These are phyloP conservation scores for Eremochloa ophiuroides DNA, from an alignment of 176 grass and related monocot genomes.

Conservation along the genomic window DNA sequence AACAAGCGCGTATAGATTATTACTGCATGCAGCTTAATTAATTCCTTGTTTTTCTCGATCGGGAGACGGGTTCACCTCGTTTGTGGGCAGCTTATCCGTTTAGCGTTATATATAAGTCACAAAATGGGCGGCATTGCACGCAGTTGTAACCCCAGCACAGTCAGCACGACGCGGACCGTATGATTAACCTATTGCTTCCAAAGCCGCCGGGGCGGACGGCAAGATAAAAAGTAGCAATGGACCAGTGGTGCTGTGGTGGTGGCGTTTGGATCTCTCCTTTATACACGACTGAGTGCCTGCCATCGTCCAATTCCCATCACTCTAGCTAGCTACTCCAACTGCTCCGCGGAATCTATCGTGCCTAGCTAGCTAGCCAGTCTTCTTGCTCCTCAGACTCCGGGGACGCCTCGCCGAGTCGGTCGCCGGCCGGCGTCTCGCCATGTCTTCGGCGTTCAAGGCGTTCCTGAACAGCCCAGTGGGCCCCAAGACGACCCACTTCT, in stretches of 20 bases:
- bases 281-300: neutral
- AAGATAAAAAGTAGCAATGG: neutral
- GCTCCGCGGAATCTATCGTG: neutral
- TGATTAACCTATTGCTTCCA: constrained; percentile 5
- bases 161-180: neutral
- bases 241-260: neutral
- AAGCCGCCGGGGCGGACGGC: neutral
- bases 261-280: neutral
- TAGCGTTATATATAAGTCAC: no score
- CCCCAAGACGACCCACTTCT: constrained; percentile 83
- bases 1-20: no score
- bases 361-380: neutral
- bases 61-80: no score
- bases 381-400: neutral
- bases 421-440: neutral
- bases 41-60: no score
- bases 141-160: neutral
- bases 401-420: neutral
- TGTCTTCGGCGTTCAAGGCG: constrained; percentile 39
- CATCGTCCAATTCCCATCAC: neutral
- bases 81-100: no score
- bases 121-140: neutral
- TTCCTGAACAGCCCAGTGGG: constrained; percentile 77
- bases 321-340: neutral
- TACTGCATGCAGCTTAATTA: no score